phyloP scores from a whole-genome alignment of 768 basidiomycete species.

The Leccinum pellstonianum region DNA sequence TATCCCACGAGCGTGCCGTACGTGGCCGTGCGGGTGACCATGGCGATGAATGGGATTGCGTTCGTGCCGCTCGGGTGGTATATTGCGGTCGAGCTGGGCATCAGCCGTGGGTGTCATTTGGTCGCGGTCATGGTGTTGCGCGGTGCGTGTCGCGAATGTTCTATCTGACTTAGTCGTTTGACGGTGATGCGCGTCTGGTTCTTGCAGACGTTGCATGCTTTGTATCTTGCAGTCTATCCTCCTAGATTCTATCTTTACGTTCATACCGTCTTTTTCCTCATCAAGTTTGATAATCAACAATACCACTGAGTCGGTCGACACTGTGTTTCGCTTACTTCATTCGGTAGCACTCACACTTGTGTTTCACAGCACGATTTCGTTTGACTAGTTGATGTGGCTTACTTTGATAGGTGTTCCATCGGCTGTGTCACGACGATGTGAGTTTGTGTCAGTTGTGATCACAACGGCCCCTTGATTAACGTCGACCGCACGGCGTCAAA shows the following conservation, averaged over 20 bases:
- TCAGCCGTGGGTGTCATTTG: constrained; percentile 89
- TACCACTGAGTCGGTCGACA: constrained; percentile 61
- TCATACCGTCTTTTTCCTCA: constrained; percentile 91
- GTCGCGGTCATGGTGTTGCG: constrained; percentile 91
- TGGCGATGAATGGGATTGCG: constrained; percentile 90
- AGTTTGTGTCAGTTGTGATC: constrained; percentile 9
- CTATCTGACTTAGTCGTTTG: neutral
- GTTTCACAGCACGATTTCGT: constrained; percentile 72
- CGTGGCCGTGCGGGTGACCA: constrained; percentile 91
- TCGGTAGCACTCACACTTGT: constrained; percentile 7
- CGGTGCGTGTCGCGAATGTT: constrained; percentile 49
- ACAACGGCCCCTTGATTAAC: neutral
- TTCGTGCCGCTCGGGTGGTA: constrained; percentile 98
- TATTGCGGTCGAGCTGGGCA: constrained; percentile 89
- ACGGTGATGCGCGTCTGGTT: neutral
- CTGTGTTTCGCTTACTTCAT: neutral
- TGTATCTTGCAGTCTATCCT: constrained; percentile 97
- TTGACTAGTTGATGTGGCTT: constrained; percentile 98
- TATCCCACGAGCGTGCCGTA: constrained; percentile 89
- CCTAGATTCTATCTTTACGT: constrained; percentile 98
- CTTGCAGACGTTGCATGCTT: constrained; percentile 89
- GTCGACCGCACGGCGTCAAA: constrained; percentile 67
- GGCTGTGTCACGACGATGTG: constrained; percentile 87
- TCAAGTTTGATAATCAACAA: constrained; percentile 97
- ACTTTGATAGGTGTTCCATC: constrained; percentile 89